Conservation (phyloP, 1,284 basidiomycete species). For the Sparassis latifolia region DNA sequence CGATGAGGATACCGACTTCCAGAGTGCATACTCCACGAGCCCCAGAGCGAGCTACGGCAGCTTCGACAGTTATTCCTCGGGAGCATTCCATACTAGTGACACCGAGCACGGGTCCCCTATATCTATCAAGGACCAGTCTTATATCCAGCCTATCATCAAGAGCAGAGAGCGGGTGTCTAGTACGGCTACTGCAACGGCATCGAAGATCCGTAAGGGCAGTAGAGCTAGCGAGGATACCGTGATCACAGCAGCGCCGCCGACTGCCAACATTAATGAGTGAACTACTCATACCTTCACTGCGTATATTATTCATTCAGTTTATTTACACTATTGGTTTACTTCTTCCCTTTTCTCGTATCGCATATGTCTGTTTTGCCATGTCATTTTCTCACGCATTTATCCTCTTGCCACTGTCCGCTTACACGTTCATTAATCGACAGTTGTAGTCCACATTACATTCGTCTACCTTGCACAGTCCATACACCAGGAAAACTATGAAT, state of each 20-base stretch:
- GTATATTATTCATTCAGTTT: slow-evolving; percentile 17
- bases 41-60: slow-evolving; percentile 53
- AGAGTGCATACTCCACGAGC: slow-evolving; percentile 74
- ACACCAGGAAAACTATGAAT: slow-evolving; percentile 6
- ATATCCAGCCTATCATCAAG: slow-evolving; percentile 12
- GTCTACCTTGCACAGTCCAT: slow-evolving; percentile 1
- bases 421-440: slow-evolving; percentile 10
- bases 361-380: slow-evolving; percentile 1
- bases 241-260: slow-evolving; percentile 6
- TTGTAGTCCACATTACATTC: slow-evolving; percentile 13
- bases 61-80: slow-evolving; percentile 18
- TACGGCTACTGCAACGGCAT: slow-evolving; percentile 24
- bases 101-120: slow-evolving; percentile 22
- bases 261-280: not conserved
- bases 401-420: not conserved
- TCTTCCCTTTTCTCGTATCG: slow-evolving; percentile 2
- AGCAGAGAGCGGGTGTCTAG: slow-evolving; percentile 22
- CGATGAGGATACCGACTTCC: slow-evolving; percentile 79
- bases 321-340: slow-evolving; percentile 4
- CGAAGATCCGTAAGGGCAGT: slow-evolving; percentile 7
- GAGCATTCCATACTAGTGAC: slow-evolving; percentile 15
- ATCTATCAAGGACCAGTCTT: slow-evolving; percentile 13
- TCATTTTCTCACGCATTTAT: slow-evolving; percentile 3
- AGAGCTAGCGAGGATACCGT: slow-evolving; percentile 22
- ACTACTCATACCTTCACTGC: too few species aligned